These are phyloP conservation scores for Microcos paniculata DNA, from an alignment of 345 rosid genomes.

Conservation along the genomic window DNA sequence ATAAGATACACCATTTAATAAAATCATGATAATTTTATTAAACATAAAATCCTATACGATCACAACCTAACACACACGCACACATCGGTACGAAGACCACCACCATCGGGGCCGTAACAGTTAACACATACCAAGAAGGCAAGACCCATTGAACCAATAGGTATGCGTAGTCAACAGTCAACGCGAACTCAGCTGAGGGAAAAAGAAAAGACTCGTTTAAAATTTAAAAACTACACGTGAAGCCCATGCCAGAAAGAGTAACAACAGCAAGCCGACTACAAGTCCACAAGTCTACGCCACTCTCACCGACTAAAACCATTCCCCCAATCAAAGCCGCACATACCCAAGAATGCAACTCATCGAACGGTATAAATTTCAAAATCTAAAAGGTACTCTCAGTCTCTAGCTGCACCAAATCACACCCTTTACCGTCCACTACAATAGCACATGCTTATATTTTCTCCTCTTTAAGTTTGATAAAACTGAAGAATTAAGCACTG, in stretches of 20 bases:
- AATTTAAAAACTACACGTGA: background rate
- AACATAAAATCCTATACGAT: no score
- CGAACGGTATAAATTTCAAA: background rate
- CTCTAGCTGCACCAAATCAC: background rate
- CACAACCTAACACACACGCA: no score
- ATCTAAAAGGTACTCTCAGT: background rate
- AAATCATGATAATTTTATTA: no score
- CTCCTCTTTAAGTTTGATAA: no score
- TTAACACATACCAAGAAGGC: background rate
- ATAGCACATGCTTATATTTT: background rate
- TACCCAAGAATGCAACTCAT: no score
- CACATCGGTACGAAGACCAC: no score
- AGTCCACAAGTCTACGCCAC: background rate
- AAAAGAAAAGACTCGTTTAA: background rate
- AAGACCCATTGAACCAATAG: background rate
- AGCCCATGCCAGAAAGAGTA: background rate
- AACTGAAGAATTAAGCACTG: no score
- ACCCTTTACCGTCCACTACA: background rate
- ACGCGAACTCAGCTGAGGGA: background rate
- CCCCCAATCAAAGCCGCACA: background rate
- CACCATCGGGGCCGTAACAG: no score
- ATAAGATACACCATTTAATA: no score
- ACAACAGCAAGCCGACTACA: no score
- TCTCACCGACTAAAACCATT: background rate
- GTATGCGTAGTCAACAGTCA: background rate